Evolutionary conservation across 768 basidiomycete species (phyloP).

Genomic region (Guyanaporus albipodus): DNA sequence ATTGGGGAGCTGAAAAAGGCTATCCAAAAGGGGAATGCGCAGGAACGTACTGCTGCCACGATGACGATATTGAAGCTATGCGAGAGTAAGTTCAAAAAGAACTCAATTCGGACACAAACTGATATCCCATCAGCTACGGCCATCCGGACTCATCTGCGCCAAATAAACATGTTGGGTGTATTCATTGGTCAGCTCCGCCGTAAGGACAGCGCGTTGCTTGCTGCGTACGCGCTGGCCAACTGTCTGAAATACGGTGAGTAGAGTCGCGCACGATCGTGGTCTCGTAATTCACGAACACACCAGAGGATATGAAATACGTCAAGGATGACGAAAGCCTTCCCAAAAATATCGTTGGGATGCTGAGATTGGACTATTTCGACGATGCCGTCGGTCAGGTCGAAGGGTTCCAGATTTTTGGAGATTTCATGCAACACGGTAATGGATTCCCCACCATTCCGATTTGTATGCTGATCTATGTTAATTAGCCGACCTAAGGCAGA

Average conservation of each 20-base stretch:
- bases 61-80: conserved; percentile 20
- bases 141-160: conserved; percentile 8
- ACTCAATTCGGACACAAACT: not conserved
- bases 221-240: conserved; percentile 18
- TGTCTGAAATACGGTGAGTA: conserved; percentile 20
- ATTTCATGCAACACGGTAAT: conserved; percentile 22
- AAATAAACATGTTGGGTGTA: conserved; percentile 3
- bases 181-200: conserved; percentile 18
- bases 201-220: conserved; percentile 16
- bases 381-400: conserved; percentile 17
- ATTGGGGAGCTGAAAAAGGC: conserved; percentile 10
- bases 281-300: not conserved
- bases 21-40: not conserved
- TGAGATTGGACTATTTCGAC: conserved; percentile 20
- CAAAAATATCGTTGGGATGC: conserved; percentile 15
- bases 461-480: not conserved
- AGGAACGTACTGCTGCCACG: conserved; percentile 22
- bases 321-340: conserved; percentile 7
- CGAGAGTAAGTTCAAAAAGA: conserved; percentile 10
- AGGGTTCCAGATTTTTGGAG: conserved; percentile 19
- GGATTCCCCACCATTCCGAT: too few species aligned
- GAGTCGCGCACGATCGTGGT: not conserved
- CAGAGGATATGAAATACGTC: conserved; percentile 16
- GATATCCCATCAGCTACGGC: conserved; percentile 2
- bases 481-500: conserved; percentile 12